Conservation (phyloP, 495 filamentous ascomycete genomes). For the Penicillium crystallinum region DNA sequence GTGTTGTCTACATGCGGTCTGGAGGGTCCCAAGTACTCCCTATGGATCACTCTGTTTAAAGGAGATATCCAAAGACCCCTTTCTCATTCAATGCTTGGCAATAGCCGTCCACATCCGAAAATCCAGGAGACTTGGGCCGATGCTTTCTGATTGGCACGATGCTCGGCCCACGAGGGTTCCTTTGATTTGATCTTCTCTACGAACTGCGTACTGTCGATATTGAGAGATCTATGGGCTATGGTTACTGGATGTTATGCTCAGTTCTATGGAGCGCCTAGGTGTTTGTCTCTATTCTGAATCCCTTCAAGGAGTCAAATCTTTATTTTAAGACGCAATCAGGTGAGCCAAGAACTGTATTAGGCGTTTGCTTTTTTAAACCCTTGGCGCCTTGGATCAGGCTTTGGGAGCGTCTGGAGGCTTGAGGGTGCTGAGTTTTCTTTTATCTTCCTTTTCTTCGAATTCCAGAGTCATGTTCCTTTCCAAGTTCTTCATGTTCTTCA, state of each 20-base stretch:
- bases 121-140: not conserved
- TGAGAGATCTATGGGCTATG: too few relatives aligned
- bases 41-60: too few relatives aligned
- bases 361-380: not conserved
- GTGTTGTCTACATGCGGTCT: too few relatives aligned
- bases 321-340: not conserved
- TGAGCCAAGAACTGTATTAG: not conserved
- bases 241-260: too few relatives aligned
- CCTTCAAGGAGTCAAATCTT: too few relatives aligned
- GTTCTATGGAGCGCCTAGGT: too few relatives aligned
- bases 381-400: not conserved
- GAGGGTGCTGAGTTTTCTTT: not conserved
- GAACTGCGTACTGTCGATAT: too few relatives aligned
- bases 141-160: not conserved
- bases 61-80: too few relatives aligned
- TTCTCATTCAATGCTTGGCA: too few relatives aligned
- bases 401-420: not conserved
- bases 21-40: too few relatives aligned
- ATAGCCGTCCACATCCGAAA: not conserved
- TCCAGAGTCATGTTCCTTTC: not conserved
- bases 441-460: not conserved
- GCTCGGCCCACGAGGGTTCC: not conserved
- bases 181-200: not conserved
- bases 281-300: too few relatives aligned
- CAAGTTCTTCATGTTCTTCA: not conserved